These are phyloP conservation scores for Kalmanozyma brasiliensis DNA, from an alignment of 1,284 basidiomycete genomes.

Conservation along the genomic window DNA sequence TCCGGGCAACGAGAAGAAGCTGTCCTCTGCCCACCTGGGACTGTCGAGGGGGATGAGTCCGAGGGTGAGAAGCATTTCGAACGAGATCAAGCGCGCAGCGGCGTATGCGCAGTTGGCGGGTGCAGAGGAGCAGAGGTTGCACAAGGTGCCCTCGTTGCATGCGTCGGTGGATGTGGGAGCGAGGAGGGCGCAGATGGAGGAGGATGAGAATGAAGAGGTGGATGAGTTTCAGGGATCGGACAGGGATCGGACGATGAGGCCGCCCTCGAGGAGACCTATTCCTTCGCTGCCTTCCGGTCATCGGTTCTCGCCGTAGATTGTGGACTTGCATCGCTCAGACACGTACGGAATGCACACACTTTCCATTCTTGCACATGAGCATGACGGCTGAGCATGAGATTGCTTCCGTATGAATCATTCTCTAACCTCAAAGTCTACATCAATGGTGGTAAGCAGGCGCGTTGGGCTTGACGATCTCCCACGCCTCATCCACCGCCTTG, in stretches of 20 bases:
- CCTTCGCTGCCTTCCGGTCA: conserved; percentile 35
- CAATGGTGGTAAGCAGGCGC: conserved; percentile 44
- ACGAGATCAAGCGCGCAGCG: conserved; percentile 35
- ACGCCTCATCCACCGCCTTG: conserved; percentile 48
- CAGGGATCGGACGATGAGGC: conserved; percentile 38
- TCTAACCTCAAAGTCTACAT: not conserved
- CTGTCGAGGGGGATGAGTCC: conserved; percentile 23
- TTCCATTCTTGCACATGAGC: no score
- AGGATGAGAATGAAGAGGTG: conserved; percentile 7
- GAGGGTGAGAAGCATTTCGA: conserved; percentile 32
- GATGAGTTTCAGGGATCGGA: conserved; percentile 7
- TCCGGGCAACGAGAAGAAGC: conserved; percentile 17
- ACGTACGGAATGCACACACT: no score
- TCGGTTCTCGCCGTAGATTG: conserved; percentile 22
- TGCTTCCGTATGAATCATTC: not conserved
- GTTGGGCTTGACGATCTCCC: conserved; percentile 48
- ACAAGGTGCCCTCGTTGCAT: conserved; percentile 16
- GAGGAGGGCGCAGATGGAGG: conserved; percentile 10
- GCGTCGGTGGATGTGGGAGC: conserved; percentile 20
- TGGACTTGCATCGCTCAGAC: no score
- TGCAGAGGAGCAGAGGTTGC: conserved; percentile 1
- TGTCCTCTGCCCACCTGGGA: conserved; percentile 6
- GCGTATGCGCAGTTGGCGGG: conserved; percentile 10
- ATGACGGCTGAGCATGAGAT: no score
- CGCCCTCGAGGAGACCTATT: conserved; percentile 38